Conservation (phyloP, 2,329 filamentous ascomycete species). For the Penicillium verrucosum region DNA sequence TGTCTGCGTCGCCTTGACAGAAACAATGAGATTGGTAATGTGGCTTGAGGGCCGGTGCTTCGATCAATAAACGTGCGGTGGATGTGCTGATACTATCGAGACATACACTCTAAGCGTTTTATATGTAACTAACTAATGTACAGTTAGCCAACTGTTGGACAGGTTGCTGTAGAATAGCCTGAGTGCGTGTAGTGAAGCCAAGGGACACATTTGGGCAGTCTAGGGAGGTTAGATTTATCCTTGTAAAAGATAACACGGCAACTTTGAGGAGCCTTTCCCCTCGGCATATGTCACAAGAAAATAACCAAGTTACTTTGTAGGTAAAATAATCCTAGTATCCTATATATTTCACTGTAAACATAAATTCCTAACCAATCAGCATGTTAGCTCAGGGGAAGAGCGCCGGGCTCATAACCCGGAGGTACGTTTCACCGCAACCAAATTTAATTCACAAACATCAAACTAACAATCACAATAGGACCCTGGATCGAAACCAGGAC, state of each 20-base stretch:
- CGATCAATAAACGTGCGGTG: slow-evolving; percentile 66
- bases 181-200: neutral
- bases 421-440: slow-evolving; percentile 16
- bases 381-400: slow-evolving; percentile 47
- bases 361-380: slow-evolving; percentile 19
- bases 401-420: slow-evolving; percentile 49
- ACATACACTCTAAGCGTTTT: slow-evolving; percentile 49
- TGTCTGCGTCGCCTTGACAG: slow-evolving; percentile 66
- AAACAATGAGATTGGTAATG: slow-evolving; percentile 59
- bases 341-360: accelerated
- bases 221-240: neutral
- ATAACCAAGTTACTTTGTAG: no score
- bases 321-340: neutral
- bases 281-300: neutral
- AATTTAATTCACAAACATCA: neutral
- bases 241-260: neutral
- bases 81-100: slow-evolving; percentile 71
- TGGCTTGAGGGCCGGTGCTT: slow-evolving; percentile 40
- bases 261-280: neutral
- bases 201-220: neutral
- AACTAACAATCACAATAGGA: neutral
- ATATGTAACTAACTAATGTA: neutral
- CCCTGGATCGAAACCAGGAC: slow-evolving; percentile 2
- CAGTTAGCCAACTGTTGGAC: neutral
- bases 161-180: neutral